phyloP scores from a whole-genome alignment of 371 early-diverging fungal genomes.

The Conidiobolus incongruus region DNA sequence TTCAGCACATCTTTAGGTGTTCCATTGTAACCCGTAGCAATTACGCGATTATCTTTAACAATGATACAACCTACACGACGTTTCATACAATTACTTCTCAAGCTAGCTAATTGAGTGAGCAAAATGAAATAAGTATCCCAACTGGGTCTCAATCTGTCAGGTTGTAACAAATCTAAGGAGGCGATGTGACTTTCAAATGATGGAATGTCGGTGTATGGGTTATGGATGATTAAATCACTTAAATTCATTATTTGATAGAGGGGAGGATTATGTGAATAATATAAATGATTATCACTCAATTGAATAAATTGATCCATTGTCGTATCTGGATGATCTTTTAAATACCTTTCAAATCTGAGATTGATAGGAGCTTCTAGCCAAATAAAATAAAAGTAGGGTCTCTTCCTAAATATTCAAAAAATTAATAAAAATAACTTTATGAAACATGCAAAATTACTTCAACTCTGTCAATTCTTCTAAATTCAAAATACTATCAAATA shows the following conservation, averaged over 20 bases:
- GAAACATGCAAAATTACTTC: conserved; percentile 10
- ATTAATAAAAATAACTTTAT: conserved; percentile 1
- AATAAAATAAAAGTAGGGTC: conserved; percentile 73
- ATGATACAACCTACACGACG: conserved; percentile 92
- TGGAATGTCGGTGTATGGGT: conserved; percentile 14
- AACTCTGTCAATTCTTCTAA: conserved; percentile 19
- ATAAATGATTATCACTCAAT: neutral
- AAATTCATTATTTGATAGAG: conserved; percentile 17
- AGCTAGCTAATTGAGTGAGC: conserved; percentile 70
- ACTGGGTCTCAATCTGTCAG: conserved; percentile 53
- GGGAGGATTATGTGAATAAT: conserved; percentile 4
- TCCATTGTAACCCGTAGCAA: conserved; percentile 97
- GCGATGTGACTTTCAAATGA: conserved; percentile 17
- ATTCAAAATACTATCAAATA: conserved; percentile 44
- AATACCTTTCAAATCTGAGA: conserved; percentile 32
- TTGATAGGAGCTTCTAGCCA: conserved; percentile 58
- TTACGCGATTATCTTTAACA: conserved; percentile 67
- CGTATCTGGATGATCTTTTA: conserved; percentile 10
- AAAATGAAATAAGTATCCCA: conserved; percentile 98
- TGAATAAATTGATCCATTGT: neutral
- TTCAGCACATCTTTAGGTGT: conserved; percentile 80
- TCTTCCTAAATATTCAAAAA: conserved; percentile 19
- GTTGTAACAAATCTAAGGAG: conserved; percentile 27
- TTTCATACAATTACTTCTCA: conserved; percentile 89
- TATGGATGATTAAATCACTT: conserved; percentile 36